phyloP scores from a whole-genome alignment of 768 basidiomycete species.

The Pleurotus citrinopileatus region DNA sequence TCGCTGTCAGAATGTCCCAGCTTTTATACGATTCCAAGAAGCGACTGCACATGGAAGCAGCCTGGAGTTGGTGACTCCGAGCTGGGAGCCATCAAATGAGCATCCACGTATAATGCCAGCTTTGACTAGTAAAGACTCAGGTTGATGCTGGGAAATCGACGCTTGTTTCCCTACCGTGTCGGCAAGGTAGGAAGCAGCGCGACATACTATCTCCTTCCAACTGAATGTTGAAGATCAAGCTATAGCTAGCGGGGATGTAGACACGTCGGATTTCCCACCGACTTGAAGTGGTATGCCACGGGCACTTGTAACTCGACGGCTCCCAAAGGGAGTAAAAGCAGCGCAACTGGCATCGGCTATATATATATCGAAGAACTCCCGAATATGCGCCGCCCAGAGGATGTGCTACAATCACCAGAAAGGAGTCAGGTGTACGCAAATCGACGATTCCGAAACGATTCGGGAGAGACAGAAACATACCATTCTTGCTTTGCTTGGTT shows the following conservation, averaged over 20 bases:
- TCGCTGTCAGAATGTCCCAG: neutral
- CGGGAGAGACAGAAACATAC: no score
- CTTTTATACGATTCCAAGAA: conserved; percentile 6
- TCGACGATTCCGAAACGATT: no score
- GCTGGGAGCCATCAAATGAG: neutral
- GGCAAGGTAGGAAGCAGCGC: no score
- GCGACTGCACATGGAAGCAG: neutral
- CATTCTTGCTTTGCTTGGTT: no score
- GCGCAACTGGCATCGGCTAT: neutral
- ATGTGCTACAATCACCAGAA: no score
- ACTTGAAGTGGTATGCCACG: no score
- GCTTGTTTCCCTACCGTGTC: no score
- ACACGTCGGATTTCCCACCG: neutral
- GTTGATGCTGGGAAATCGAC: no score
- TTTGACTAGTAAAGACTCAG: conserved; percentile 4
- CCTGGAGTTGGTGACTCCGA: neutral
- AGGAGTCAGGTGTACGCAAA: neutral
- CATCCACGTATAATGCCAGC: neutral
- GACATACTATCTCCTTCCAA: neutral
- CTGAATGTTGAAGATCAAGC: neutral
- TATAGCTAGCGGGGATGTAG: neutral
- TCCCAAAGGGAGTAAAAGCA: neutral
- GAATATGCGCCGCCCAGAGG: neutral
- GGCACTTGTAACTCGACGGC: no score
- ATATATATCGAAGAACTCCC: neutral